Conservation (phyloP, 2,329 filamentous ascomycete genomes). For the Aspergillus hortae region DNA sequence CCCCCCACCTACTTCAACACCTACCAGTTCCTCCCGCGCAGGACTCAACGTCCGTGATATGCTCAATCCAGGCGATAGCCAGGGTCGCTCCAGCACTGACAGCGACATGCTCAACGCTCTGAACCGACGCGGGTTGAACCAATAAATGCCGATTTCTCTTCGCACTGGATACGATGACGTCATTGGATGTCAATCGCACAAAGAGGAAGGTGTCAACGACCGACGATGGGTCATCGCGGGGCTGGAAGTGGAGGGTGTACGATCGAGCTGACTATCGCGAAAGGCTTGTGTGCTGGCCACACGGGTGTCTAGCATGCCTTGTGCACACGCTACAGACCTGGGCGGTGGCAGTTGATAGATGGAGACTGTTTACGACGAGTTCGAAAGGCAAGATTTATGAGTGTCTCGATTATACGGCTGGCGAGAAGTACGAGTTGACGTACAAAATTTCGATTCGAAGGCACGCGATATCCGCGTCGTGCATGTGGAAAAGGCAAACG, state of each 20-base stretch:
- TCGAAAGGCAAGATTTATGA: no score
- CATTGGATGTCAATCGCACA: background rate
- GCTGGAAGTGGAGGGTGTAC: background rate
- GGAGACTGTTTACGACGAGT: no score
- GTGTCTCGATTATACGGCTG: no score
- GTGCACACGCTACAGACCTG: background rate
- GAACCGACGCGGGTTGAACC: conserved; percentile 38
- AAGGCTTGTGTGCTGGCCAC: conserved; percentile 24
- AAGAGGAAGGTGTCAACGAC: background rate
- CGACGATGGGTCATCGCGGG: background rate
- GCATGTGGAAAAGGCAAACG: background rate
- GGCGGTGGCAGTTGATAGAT: background rate
- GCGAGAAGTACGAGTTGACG: no score
- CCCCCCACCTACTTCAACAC: conserved; percentile 31
- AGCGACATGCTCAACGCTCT: conserved; percentile 50
- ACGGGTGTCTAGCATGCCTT: conserved; percentile 5
- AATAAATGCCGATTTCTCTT: conserved; percentile 15
- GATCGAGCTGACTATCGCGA: conserved; percentile 5
- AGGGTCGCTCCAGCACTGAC: conserved; percentile 44
- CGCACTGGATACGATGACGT: background rate
- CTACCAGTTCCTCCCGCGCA: conserved; percentile 31
- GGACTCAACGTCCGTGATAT: conserved; percentile 49
- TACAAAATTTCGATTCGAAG: background rate
- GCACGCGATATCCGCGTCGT: background rate
- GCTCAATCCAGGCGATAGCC: conserved; percentile 41